Base-by-base conservation (phyloP, 345 rosid genomes). In the Clausena lansium region DNA sequence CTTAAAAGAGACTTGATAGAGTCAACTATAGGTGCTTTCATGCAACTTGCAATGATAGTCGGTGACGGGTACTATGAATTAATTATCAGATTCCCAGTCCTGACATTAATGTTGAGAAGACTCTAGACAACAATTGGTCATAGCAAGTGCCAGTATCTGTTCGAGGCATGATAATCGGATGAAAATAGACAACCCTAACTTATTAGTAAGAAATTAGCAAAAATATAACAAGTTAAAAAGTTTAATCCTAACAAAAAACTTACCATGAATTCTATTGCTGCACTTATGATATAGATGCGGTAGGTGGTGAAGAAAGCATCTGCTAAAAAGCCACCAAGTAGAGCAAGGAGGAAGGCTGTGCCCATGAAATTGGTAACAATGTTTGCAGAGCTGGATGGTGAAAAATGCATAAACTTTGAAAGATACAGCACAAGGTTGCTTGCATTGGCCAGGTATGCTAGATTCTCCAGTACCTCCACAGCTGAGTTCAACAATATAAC, bases 331-430 rank as follows among this genome's bases (percentile, higher is more conserved):
- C 98, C 98, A 70, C 98, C 98, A 3, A 93, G 91, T 73, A 95
- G 87, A 58, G 95, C 94, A 15, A 93, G 93, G 77, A 95, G 87
- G 83, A 93, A 95, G 60, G 95, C 89, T 8, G 97, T 92, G 76
- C 98, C 98, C 95, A 93, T 95, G 85, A 93, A 95, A 80, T 90
- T 84, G 72, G 98, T 95, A 38, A 95, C 98, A 5, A 86, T 82
- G 78, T 91, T 91, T 78, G 98, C 98, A 1, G 98, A 87, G 79
- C 76, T 87, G 2, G 98, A 91, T 25, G 93, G 97, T n/a, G 98
- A 86, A 83, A 87, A 93, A 73, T 85, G 85, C 96, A 94, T 91
- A 79, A 89, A 88, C 69, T 81, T 91, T 7, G 93, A 83, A 38
- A 91, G 82, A 83, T 94, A 95, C 28, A 93, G 84, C 79, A 95